phyloP scores from a whole-genome alignment of 2,329 filamentous ascomycete genomes.

The Penicillium glabrum region DNA sequence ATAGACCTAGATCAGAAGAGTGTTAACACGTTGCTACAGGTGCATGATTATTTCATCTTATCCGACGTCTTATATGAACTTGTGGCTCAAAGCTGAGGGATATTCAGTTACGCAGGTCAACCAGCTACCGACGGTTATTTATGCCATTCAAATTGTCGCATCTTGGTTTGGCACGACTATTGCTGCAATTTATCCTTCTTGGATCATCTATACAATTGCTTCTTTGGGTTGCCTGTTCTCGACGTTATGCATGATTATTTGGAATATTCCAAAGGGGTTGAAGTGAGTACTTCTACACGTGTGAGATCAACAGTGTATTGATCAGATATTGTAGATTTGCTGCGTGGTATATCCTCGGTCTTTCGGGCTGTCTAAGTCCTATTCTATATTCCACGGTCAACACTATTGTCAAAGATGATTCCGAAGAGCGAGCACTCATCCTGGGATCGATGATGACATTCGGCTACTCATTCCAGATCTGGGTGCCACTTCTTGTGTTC shows the following conservation, averaged over 20 bases:
- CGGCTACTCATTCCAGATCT: constrained; percentile 49
- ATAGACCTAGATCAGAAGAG: not conserved
- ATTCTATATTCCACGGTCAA: constrained; percentile 49
- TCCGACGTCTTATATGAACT: constrained; percentile 50
- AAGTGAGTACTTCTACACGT: constrained; percentile 33
- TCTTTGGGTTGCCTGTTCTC: constrained; percentile 45
- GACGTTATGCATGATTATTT: constrained; percentile 49
- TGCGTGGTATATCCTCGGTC: constrained; percentile 46
- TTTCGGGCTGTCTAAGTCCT: constrained; percentile 41
- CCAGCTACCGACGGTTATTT: constrained; percentile 50
- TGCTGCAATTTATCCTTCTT: constrained; percentile 52
- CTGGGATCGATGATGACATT: constrained; percentile 49
- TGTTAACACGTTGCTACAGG: constrained; percentile 20
- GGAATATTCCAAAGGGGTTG: constrained; percentile 51
- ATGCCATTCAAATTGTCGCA: constrained; percentile 50
- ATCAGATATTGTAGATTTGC: constrained; percentile 31
- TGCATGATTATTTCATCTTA: constrained; percentile 50
- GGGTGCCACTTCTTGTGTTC: constrained; percentile 46
- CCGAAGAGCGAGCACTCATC: constrained; percentile 42
- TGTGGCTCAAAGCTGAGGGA: constrained; percentile 53
- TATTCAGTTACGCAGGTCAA: constrained; percentile 53
- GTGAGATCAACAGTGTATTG: too few species aligned
- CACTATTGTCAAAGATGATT: constrained; percentile 41
- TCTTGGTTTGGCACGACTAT: constrained; percentile 53
- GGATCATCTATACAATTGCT: constrained; percentile 49